Evolutionary conservation across 106 monocot genomes (phyloP).

Genomic region (Triglochin maritima): DNA sequence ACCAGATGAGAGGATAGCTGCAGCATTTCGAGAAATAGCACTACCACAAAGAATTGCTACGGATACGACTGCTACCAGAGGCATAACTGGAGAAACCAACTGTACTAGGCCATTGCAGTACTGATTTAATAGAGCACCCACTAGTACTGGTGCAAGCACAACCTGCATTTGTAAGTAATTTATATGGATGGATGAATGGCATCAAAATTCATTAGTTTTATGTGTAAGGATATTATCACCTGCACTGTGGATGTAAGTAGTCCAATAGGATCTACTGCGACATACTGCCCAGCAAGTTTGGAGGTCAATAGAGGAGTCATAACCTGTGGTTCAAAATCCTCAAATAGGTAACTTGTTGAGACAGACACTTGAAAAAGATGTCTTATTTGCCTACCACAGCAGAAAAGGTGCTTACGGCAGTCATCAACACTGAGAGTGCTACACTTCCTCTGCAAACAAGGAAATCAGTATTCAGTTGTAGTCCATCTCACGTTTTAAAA

Average conservation of each 20-base stretch:
- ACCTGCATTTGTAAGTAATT: conserved; percentile 27
- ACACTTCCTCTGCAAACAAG: conserved; percentile 69
- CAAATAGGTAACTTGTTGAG: neutral
- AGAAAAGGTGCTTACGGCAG: conserved; percentile 73
- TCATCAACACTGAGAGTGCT: conserved; percentile 91
- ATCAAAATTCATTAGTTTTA: neutral
- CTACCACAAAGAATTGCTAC: conserved; percentile 75
- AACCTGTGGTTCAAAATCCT: conserved; percentile 27
- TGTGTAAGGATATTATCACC: conserved; percentile 19
- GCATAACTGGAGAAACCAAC: conserved; percentile 77
- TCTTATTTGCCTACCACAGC: conserved; percentile 43
- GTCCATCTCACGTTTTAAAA: neutral
- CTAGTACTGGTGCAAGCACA: conserved; percentile 71
- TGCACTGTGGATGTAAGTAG: conserved; percentile 83
- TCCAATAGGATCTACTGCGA: conserved; percentile 77
- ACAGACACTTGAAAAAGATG: neutral
- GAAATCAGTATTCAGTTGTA: conserved; percentile 9
- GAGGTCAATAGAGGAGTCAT: conserved; percentile 85
- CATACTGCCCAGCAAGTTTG: conserved; percentile 88
- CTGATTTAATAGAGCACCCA: conserved; percentile 73
- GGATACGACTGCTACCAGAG: conserved; percentile 64
- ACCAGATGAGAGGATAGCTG: conserved; percentile 69
- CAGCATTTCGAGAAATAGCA: conserved; percentile 81
- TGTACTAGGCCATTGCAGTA: conserved; percentile 54
- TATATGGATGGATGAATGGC: neutral